phyloP scores from a whole-genome alignment of 192 early-diverging fungal species.

The Podila clonocystis region DNA sequence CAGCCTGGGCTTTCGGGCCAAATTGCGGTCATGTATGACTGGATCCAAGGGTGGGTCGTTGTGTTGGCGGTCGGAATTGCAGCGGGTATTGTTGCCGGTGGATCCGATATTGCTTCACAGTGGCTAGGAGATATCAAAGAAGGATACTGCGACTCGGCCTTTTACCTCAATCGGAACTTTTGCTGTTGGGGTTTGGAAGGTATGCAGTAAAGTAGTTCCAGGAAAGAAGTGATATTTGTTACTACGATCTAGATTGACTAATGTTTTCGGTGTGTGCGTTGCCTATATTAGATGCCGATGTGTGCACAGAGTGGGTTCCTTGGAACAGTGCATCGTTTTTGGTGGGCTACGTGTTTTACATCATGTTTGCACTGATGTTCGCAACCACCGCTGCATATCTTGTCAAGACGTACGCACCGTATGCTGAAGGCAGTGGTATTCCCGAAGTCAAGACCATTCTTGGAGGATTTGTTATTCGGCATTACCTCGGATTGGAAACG shows the following conservation, averaged over 20 bases:
- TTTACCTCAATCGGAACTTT: constrained; percentile 77
- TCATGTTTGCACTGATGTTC: constrained; percentile 56
- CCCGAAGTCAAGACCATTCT: constrained; percentile 96
- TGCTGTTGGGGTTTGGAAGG: constrained; percentile 81
- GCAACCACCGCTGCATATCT: constrained; percentile 54
- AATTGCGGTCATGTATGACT: constrained; percentile 73
- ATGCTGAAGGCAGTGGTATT: constrained; percentile 94
- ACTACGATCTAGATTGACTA: no score
- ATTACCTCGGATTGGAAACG: constrained; percentile 91
- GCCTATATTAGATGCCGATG: constrained; percentile 19
- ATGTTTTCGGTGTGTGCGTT: no score
- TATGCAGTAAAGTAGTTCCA: constrained; percentile 1
- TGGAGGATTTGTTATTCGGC: constrained; percentile 93
- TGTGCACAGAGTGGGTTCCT: constrained; percentile 51
- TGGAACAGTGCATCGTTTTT: constrained; percentile 54
- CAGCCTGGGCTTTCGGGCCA: constrained; percentile 67
- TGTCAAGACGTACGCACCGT: constrained; percentile 73
- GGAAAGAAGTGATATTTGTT: background rate
- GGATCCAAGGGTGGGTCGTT: constrained; percentile 88
- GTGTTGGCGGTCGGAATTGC: constrained; percentile 71
- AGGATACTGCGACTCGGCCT: constrained; percentile 83
- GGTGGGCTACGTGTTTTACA: constrained; percentile 56
- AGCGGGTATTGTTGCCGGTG: constrained; percentile 71
- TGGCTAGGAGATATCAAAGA: constrained; percentile 87
- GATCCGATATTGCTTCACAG: constrained; percentile 80